A percentile compares a stretch with the other conserved stretches of the same genome.
Evolutionary conservation across 805 yeast genomes (phyloP).

Genomic region (Lachancea waltii): DNA sequence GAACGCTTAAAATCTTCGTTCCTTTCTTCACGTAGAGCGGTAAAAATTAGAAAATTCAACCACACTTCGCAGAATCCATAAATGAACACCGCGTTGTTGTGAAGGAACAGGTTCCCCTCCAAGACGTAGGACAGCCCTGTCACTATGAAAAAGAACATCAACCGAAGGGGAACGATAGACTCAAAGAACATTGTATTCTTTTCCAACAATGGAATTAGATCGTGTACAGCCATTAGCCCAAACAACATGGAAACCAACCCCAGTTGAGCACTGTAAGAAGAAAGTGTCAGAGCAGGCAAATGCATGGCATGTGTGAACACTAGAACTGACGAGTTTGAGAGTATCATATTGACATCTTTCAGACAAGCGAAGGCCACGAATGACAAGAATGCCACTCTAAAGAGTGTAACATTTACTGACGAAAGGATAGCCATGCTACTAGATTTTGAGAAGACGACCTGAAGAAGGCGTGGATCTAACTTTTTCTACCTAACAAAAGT

Average conservation of each 20-base stretch:
- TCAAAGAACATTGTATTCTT: slow-evolving; percentile 46
- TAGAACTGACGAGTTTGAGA: slow-evolving; percentile 42
- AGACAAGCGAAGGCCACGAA: slow-evolving; percentile 40
- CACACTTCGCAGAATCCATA: slow-evolving; percentile 62
- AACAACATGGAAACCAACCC: slow-evolving; percentile 47
- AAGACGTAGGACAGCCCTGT: slow-evolving; percentile 46
- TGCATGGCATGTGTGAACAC: slow-evolving; percentile 56
- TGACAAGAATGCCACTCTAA: slow-evolving; percentile 41
- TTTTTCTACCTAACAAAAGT: no score
- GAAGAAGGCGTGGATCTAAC: no score
- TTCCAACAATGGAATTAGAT: slow-evolving; percentile 52
- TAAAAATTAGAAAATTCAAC: slow-evolving; percentile 58
- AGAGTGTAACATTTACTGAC: slow-evolving; percentile 41
- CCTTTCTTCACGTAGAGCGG: slow-evolving; percentile 59
- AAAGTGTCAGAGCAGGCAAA: slow-evolving; percentile 32
- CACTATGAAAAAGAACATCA: slow-evolving; percentile 43
- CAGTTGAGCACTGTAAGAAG: slow-evolving; percentile 37
- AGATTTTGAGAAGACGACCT: no score
- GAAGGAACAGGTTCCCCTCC: slow-evolving; percentile 38
- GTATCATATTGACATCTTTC: slow-evolving; percentile 41
- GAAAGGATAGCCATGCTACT: slow-evolving; percentile 54
- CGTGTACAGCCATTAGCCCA: slow-evolving; percentile 41
- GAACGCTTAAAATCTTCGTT: slow-evolving; percentile 39
- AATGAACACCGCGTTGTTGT: slow-evolving; percentile 56
- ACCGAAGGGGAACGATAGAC: slow-evolving; percentile 52